Base-by-base conservation (phyloP, 441 rosid genomes). In the Populus hybrid region DNA sequence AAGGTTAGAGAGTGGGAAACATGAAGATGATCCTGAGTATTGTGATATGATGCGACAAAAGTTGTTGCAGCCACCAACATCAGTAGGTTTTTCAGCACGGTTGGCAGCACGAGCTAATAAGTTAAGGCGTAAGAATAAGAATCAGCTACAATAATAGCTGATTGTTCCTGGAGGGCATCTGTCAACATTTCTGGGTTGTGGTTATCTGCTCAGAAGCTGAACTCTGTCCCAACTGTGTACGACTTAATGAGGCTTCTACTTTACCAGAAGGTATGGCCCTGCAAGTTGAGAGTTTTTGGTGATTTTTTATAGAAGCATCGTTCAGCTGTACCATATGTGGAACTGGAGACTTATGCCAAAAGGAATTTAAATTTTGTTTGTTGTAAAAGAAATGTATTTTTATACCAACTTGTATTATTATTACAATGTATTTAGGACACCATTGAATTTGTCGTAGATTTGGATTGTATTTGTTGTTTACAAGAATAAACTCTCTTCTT, bases 1-100 rank as follows among this genome's bases (percentile, higher is more conserved):
- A 74, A 87, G 95, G 99, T 88, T 93, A 23, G 78, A 93, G 71
- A 73, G 81, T 8, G 98, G 92, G 67, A 96, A 94, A 34, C 89
- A 74, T 32, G 74, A 89, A 0, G 85, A 90, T 42, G 96, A 96
- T 76, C 90, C 93, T 0, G 99, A 93, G 77, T 93, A 84, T 83
- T 89, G 92, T 76, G 84, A 88, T 18, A 84, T 93, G 88, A 95
- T 96, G 75, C 89, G 96, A 10, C 98, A 93, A 73, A 87, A 89
- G 79, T 92, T 97, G 0, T 18, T 86, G 26, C 84, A 93, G 26
- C 89, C 89, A 16, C 83, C 89, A 9, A 87, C 95, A 1, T 46
- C 57, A 1, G 94, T 95, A 3, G 99, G 99, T 38, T 86, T 76
- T 79, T 91, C 95, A 1, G 99, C 97, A 6, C 93, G 95, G 36